Base-by-base conservation (phyloP, 176 grass and related monocot species). In the Panicum miliaceum region DNA sequence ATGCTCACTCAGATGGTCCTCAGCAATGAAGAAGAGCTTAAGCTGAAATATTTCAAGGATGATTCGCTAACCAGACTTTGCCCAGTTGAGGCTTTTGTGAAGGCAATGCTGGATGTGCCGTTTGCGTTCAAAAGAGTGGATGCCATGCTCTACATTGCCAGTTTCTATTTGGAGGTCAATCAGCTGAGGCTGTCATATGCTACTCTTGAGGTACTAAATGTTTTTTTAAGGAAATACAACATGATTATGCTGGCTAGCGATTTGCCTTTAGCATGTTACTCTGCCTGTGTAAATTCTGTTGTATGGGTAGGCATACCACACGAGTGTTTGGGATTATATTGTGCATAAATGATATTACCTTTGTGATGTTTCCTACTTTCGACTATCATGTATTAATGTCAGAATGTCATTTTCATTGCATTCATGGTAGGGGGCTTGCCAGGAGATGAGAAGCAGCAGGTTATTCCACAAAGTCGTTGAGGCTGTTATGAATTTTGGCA, bases 61-160 rank as follows among this genome's bases (percentile, higher is more conserved):
- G 91, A 90, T 34, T 69, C 83, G 43, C 29, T 68, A 38, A 75
- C 61, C 73, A 95, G 85, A 48, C 93, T 95, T 40, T 90, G 92
- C 42, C 62, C 85, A 0, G 63, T 94, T 20, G 96, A 98, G 84
- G 70, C 61, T 23, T 98, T 93, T 85, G 46, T 98, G 7, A 98
- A 91, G 77, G 83, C 73, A 48, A 75, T 95, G 41, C 81, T 93
- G 38, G 82, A 92, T n/a, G 80, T 95, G 37, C 93, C 96, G 0
- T 95, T 98, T 71, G 96, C 82, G 5, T 95, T 95, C 78, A 93
- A 92, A 82, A 79, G 91, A 43, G 87, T 95, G 34, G 96, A 98
- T 84, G 89, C 91, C 22, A 95, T 95, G 92, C 87, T 93, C 76
- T 98, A 95, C 69, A 66, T 93, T 69, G 87, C 93, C 38, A 93